Evolutionary conservation across 768 basidiomycete species (phyloP).

Genomic region (Hericium erinaceus): DNA sequence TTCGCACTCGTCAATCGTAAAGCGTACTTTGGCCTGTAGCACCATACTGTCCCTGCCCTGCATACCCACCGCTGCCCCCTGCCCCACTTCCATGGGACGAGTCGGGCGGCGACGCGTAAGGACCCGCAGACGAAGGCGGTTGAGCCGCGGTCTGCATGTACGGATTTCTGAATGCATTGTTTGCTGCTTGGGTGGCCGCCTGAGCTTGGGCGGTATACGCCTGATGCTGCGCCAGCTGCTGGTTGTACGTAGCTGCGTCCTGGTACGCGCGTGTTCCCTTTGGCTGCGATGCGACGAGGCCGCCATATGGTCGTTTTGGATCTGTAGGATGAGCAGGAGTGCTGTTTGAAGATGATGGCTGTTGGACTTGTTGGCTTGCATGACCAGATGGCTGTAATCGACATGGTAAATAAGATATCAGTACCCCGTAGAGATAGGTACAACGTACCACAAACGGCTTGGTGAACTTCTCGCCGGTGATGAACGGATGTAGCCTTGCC

Average conservation of each 20-base stretch:
- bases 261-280: constrained; percentile 81
- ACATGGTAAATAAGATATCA: neutral
- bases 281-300: constrained; percentile 81
- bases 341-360: constrained; percentile 21
- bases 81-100: no score
- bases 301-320: constrained; percentile 87
- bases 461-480: constrained; percentile 92
- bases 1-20: constrained; percentile 30
- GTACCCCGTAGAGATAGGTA: neutral
- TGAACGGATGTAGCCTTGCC: constrained; percentile 92
- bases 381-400: constrained; percentile 16
- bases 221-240: constrained; percentile 91
- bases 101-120: constrained; percentile 22
- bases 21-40: constrained; percentile 19
- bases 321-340: constrained; percentile 35
- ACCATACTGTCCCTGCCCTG: constrained; percentile 11
- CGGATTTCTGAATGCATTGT: constrained; percentile 65
- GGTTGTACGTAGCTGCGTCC: constrained; percentile 90
- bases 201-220: constrained; percentile 84
- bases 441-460: constrained; percentile 71
- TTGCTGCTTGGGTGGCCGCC: constrained; percentile 61
- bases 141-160: constrained; percentile 48
- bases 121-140: constrained; percentile 22
- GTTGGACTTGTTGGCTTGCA: constrained; percentile 9
- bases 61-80: no score